Base-by-base conservation (phyloP, 805 yeast species). In the Kuraishia piskuri region DNA sequence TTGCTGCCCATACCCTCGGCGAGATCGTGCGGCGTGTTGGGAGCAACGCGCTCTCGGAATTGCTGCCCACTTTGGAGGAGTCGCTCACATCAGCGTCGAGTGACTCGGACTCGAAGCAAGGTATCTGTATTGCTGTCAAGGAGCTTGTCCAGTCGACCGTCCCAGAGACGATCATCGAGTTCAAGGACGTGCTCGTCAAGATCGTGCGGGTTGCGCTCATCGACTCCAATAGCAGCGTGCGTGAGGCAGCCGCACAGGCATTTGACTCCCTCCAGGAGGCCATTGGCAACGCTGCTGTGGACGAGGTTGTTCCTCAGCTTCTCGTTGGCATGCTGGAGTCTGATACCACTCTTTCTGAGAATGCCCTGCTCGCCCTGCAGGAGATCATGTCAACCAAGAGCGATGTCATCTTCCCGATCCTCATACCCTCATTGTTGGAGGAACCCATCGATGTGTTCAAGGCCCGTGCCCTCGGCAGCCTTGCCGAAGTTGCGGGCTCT, bases 1-100 rank as follows among this genome's bases (percentile, higher is more conserved):
- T 89, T 66, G 97, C 96, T 54, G 97, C 97, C 31, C 86, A 87
- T 53, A 88, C 98, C 0, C 77, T 94, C 57, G 97, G 97, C 61
- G 99, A 94, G 63, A 76, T 91, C 74, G 97, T 90, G 48, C 88
- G 92, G 63, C 80, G 99, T 63, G 96, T 90, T 54, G 97, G 97
- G 56, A 82, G 89, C 25, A 85, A 85, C 61, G 95, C 97, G 0
- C 77, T 94, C 57, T 74, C 89, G 2, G 90, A 88, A 65, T 72
- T 94, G 57, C 73, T 94, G 56, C 99, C 99, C 47, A 86, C 95
- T 3, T 73, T 92, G 61, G 86, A 88, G 59, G 79, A 78, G 45
- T 78, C 89, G 1, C 71, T 87, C 57, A 65, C 74, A 52, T n/a
- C n/a, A n/a, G n/a, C n/a, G n/a, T 63, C 73, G 17, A 72, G 76